phyloP scores from a whole-genome alignment of 2,329 filamentous ascomycete genomes.

The Sporothrix pallida region DNA sequence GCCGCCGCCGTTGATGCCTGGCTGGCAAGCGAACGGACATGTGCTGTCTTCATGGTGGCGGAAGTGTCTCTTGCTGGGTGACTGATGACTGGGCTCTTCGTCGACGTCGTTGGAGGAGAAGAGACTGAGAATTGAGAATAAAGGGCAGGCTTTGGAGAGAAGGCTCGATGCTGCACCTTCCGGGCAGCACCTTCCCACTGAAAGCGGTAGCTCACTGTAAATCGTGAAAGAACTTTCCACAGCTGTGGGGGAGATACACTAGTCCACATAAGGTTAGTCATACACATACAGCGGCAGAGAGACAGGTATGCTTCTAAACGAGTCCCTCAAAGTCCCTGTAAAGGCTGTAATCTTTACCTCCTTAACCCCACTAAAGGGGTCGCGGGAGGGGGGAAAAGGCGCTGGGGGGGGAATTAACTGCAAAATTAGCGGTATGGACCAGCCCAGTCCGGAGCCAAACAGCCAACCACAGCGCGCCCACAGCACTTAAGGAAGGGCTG shows the following conservation, averaged over 20 bases:
- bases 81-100: conserved; percentile 18
- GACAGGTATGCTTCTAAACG: conserved; percentile 26
- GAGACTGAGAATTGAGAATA: neutral
- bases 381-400: conserved; percentile 22
- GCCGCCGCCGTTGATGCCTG: conserved; percentile 25
- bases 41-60: conserved; percentile 32
- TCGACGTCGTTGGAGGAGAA: neutral
- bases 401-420: neutral
- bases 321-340: neutral
- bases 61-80: neutral
- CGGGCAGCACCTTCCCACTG: neutral
- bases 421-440: conserved; percentile 16
- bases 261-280: neutral
- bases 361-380: conserved; percentile 33
- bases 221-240: conserved; percentile 26
- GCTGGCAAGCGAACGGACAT: conserved; percentile 27
- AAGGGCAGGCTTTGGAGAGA: neutral
- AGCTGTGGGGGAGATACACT: conserved; percentile 21
- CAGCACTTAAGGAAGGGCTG: neutral
- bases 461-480: conserved; percentile 10
- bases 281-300: neutral
- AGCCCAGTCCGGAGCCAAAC: neutral
- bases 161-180: neutral
- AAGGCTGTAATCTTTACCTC: neutral
- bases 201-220: conserved; percentile 2